A percentile compares a stretch with the other conserved stretches of the same genome.
Evolutionary conservation across 2,329 filamentous ascomycete genomes (phyloP).

Genomic region (Mycogone perniciosa): DNA sequence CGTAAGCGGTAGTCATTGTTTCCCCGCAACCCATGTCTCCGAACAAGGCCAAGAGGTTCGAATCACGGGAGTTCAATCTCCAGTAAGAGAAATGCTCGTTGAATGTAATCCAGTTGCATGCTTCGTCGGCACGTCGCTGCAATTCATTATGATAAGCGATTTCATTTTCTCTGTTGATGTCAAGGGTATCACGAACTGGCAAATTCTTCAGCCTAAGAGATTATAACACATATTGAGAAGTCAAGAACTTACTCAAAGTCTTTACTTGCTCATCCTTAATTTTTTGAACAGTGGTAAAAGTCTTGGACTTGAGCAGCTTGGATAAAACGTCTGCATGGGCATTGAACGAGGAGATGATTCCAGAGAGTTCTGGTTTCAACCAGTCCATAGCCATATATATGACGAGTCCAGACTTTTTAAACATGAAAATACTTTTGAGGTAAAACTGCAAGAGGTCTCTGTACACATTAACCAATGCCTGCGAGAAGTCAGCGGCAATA

Average conservation of each 20-base stretch:
- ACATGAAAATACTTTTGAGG: neutral
- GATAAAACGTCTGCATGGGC: neutral
- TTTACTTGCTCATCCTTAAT: slow-evolving; percentile 8
- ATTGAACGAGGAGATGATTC: slow-evolving; percentile 2
- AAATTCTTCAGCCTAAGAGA: neutral
- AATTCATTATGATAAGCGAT: slow-evolving; percentile 7
- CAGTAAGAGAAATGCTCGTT: slow-evolving; percentile 2
- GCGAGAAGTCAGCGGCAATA: neutral
- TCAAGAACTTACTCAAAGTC: neutral
- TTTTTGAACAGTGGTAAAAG: slow-evolving; percentile 3
- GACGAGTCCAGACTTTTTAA: neutral
- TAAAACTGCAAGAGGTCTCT: slow-evolving; percentile 8
- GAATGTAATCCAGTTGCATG: slow-evolving; percentile 6
- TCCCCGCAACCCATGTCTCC: slow-evolving; percentile 10
- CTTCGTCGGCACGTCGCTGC: slow-evolving; percentile 2
- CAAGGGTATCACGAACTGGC: slow-evolving; percentile 8
- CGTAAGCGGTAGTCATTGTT: slow-evolving; percentile 9
- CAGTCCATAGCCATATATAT: neutral
- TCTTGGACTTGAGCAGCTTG: slow-evolving; percentile 1
- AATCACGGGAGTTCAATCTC: neutral
- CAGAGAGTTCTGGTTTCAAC: neutral
- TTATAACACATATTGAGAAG: neutral
- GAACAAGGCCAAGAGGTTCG: slow-evolving; percentile 3
- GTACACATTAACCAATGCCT: slow-evolving; percentile 7
- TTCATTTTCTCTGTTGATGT: slow-evolving; percentile 3